Evolutionary conservation across 140 eudicot species (phyloP).

Genomic region (Senecio squalidus): DNA sequence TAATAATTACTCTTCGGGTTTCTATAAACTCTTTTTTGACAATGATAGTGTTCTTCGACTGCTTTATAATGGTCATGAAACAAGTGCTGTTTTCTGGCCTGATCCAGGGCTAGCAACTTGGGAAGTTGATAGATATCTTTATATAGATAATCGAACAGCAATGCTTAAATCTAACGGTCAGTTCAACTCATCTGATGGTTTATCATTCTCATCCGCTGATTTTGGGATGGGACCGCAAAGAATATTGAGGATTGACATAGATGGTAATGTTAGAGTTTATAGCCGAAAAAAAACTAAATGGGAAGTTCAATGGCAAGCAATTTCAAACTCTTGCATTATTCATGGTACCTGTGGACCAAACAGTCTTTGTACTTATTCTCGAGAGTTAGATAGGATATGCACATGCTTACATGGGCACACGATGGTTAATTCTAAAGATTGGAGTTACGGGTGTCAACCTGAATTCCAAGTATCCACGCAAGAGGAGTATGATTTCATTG

Average conservation of each 20-base stretch:
- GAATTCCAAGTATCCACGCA: slow-evolving; percentile 1
- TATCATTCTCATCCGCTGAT: slow-evolving; percentile 20
- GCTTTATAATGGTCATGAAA: slow-evolving; percentile 29
- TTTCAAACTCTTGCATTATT: slow-evolving; percentile 20
- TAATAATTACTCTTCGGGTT: slow-evolving; percentile 42
- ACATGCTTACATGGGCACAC: slow-evolving; percentile 41
- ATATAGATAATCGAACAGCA: slow-evolving; percentile 31
- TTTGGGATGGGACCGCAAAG: slow-evolving; percentile 27
- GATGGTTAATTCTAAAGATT: slow-evolving; percentile 35
- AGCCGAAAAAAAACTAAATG: slow-evolving; percentile 25
- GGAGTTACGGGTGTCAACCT: slow-evolving; percentile 47
- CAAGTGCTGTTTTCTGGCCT: slow-evolving; percentile 45
- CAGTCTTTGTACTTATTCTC: slow-evolving; percentile 37
- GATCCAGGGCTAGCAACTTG: slow-evolving; percentile 18
- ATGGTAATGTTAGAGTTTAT: slow-evolving; percentile 50
- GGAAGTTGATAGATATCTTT: slow-evolving; percentile 25
- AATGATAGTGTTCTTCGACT: slow-evolving; percentile 42
- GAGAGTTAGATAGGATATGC: slow-evolving; percentile 31
- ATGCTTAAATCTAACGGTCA: slow-evolving; percentile 36
- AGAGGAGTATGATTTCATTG: slow-evolving; percentile 20
- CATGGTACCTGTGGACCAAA: slow-evolving; percentile 56
- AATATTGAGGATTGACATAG: slow-evolving; percentile 38
- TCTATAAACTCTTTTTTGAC: slow-evolving; percentile 37
- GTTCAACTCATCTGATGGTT: slow-evolving; percentile 34
- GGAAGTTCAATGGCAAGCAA: slow-evolving; percentile 47